phyloP scores from a whole-genome alignment of 371 early-diverging fungal genomes.

The Syncephalastrum contaminatum region DNA sequence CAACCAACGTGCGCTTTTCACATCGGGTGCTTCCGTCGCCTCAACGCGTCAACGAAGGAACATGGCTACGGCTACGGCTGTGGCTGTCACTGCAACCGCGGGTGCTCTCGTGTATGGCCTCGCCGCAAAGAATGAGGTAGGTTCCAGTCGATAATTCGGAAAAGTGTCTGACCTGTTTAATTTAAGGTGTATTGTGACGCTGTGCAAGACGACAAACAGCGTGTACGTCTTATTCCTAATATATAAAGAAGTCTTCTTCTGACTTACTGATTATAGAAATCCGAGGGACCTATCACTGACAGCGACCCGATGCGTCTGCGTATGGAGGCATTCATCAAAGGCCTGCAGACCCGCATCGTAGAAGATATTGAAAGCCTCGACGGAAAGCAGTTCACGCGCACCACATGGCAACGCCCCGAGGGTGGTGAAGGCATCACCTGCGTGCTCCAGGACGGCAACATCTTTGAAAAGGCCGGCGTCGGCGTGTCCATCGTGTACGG shows the following conservation, averaged over 20 bases:
- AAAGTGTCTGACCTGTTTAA: background rate
- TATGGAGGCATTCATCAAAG: conserved; percentile 78
- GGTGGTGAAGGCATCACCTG: conserved; percentile 91
- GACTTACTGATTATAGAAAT: conserved; percentile 9
- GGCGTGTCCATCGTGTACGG: conserved; percentile 81
- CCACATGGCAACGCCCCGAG: conserved; percentile 80
- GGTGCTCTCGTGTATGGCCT: conserved; percentile 6
- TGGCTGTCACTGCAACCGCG: no score
- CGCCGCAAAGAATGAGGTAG: conserved; percentile 10
- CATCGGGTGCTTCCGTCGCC: no score
- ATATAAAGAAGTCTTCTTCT: background rate
- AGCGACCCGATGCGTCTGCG: conserved; percentile 73
- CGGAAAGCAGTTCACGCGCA: conserved; percentile 69
- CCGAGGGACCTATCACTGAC: conserved; percentile 29
- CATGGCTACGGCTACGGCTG: no score
- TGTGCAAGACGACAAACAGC: conserved; percentile 26
- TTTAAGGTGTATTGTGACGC: conserved; percentile 23
- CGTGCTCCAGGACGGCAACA: conserved; percentile 88
- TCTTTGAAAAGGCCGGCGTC: conserved; percentile 96
- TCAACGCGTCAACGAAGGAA: no score
- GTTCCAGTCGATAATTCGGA: background rate
- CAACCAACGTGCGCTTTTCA: no score
- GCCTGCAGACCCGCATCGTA: conserved; percentile 73
- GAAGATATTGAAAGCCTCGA: conserved; percentile 60
- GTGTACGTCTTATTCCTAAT: conserved; percentile 14